Base-by-base conservation (phyloP, 2,329 filamentous ascomycete genomes). In the Exophiala lecanii-corni region DNA sequence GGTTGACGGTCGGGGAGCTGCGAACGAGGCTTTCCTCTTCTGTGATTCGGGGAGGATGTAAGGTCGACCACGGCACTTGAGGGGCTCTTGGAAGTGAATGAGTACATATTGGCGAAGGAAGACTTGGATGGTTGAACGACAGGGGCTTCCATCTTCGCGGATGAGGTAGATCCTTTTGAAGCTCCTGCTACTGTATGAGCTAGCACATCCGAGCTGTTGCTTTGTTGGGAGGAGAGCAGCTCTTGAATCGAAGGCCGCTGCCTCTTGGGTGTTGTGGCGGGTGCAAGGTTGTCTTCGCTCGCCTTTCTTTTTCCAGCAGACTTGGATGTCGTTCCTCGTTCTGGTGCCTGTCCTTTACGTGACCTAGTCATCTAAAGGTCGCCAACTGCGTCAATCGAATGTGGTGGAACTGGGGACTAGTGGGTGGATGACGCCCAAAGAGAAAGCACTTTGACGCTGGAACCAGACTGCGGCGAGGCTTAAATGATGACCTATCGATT, bases 51-150 rank as follows among this genome's bases (percentile, higher is more conserved):
- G 54, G 66, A 52, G 3, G 55, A 51, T 3, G 72, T 77, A 53
- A 78, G 66, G 55, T 72, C 69, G 48, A 74, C 65, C 40, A 65
- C 53, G 12, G 57, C 57, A 37, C 62, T 61, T 18, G 63, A 61
- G 35, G 64, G 62, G 30, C 62, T 45, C 54, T 55, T 64, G 45
- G 57, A 65, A 41, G 64, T 60, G 59, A 76, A 76, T 47, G 63
- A 71, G 56, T 78, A 77, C 75, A 78, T 79, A 51, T 68, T 72
- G 48, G 68, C 66, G 35, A 60, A 60, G 58, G 58, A 45, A 9
- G 58, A 41, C n/a, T 36, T 47, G 2, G 35, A 32, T 50, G 56
- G 56, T 4, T 48, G 47, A 30, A 54, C 57, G 16, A 39, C 28
- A 12, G 53, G 38, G 7, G 45, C 44, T 7, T 59, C 41, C 49